Base-by-base conservation (phyloP, 2,329 filamentous ascomycete species). In the Penicillium sp. region DNA sequence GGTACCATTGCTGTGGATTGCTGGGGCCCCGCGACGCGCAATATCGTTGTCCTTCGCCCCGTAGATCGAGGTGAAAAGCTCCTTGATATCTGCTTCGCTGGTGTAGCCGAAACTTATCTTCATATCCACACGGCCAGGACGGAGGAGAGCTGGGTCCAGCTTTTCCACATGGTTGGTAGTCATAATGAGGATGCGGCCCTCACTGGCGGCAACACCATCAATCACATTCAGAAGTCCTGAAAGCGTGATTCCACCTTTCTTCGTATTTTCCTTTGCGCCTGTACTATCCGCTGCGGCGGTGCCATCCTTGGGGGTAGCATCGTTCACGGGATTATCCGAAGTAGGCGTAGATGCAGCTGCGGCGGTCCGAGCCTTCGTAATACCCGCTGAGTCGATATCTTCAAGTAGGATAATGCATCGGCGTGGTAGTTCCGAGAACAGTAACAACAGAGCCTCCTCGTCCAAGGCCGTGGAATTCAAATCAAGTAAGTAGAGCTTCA, bases 381-480 rank as follows among this genome's bases (percentile, higher is more conserved):
- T 78, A 6, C 88, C 89, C 2, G 88, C 88, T 1, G 83, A 87
- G 69, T 92, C 89, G 54, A 92, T 89, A 63, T 92, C 89, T 70
- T 92, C 89, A 4, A 92, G 82, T 1, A 92, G 81, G 1, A 92
- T 86, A 17, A 91, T 83, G 62, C 89, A 91, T 49, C 86, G 84
- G 15, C 82, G 81, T 0, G 89, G 89, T 4, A 92, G 82, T 39
- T 84, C 82, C 25, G 83, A 77, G 66, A 92, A 91, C 4, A 92
- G 80, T 0, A 77, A 73, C 3, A 82, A 80, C 0, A 91, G 80
- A 19, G 80, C 83, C 69, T 91, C 87, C 68, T 91, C 89, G 47
- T 79, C 87, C 19, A 88, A 79, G 2, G 79, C 78, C 33, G 71
- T 76, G 3, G 86, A 89, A 70, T 82, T 89, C 41, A 91, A 76